phyloP scores from a whole-genome alignment of 2,329 filamentous ascomycete genomes.

The Proliferodiscus dingleyae region DNA sequence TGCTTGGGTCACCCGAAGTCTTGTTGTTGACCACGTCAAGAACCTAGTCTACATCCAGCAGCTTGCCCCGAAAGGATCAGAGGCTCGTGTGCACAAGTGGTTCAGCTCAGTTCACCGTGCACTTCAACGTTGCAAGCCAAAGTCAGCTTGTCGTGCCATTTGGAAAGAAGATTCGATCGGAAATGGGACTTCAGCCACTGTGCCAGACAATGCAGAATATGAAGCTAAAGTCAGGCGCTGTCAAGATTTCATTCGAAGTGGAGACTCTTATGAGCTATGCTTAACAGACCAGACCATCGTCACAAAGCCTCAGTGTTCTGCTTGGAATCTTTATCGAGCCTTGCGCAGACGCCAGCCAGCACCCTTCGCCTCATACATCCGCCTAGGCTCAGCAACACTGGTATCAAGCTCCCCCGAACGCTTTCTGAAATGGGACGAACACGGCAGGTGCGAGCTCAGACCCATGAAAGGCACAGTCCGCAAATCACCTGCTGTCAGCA shows the following conservation, averaged over 20 bases:
- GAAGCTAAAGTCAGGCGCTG: constrained; percentile 32
- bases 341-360: constrained; percentile 30
- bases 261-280: constrained; percentile 39
- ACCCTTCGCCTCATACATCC: constrained; percentile 69
- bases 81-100: constrained; percentile 27
- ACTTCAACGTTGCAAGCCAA: too few relatives aligned
- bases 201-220: constrained; percentile 25
- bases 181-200: constrained; percentile 17
- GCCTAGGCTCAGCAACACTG: constrained; percentile 64
- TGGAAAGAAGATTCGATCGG: too few relatives aligned
- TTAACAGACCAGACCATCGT: constrained; percentile 33
- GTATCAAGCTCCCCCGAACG: constrained; percentile 84
- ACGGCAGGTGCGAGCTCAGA: constrained; percentile 69
- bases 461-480: constrained; percentile 97
- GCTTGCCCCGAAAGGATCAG: constrained; percentile 34
- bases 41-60: constrained; percentile 55
- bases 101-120: too few relatives aligned
- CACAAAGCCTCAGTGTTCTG: constrained; percentile 10
- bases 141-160: too few relatives aligned
- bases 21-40: constrained; percentile 59
- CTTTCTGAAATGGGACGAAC: constrained; percentile 65
- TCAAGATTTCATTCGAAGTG: constrained; percentile 34
- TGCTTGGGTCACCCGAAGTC: constrained; percentile 57
- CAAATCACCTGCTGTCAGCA: constrained; percentile 61
- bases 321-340: constrained; percentile 30